These are phyloP conservation scores for Ophiostoma populinum DNA, from an alignment of 2,329 filamentous ascomycete species.

Conservation along the genomic window DNA sequence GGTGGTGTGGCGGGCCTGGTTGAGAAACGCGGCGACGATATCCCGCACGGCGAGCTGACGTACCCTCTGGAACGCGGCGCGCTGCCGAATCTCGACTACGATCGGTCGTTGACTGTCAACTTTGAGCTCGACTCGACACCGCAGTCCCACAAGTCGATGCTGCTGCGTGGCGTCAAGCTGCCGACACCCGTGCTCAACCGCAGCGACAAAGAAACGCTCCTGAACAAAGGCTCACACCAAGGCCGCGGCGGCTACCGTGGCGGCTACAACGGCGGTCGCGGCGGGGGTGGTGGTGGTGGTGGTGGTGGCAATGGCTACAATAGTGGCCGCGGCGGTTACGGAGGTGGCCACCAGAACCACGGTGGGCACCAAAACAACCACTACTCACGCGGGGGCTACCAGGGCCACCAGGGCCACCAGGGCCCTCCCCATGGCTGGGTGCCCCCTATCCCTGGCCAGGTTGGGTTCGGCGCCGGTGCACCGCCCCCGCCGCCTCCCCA, in stretches of 20 bases:
- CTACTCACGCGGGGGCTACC: slow-evolving; percentile 11
- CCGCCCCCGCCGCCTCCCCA: slow-evolving; percentile 28
- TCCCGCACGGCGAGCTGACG: slow-evolving; percentile 65
- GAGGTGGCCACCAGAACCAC: slow-evolving; percentile 15
- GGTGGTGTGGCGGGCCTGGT: slow-evolving; percentile 66
- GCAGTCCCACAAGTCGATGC: slow-evolving; percentile 80
- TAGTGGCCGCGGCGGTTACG: not conserved
- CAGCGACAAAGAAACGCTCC: slow-evolving; percentile 57
- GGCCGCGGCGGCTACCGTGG: slow-evolving; percentile 40
- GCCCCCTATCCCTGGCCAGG: slow-evolving; percentile 27
- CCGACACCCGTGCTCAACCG: slow-evolving; percentile 54
- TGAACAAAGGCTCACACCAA: slow-evolving; percentile 43
- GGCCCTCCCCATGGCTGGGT: slow-evolving; percentile 19
- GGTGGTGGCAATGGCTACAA: not conserved
- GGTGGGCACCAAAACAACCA: slow-evolving; percentile 8
- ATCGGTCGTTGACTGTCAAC: slow-evolving; percentile 70
- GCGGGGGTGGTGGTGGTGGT: not conserved
- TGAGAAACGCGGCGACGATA: slow-evolving; percentile 65
- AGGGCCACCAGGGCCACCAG: slow-evolving; percentile 27
- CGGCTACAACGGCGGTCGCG: slow-evolving; percentile 13
- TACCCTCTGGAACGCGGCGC: slow-evolving; percentile 58
- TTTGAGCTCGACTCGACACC: slow-evolving; percentile 64
- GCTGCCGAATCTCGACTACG: slow-evolving; percentile 65
- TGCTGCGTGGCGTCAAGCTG: slow-evolving; percentile 67
- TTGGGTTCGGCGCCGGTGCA: slow-evolving; percentile 24